These are phyloP conservation scores for Thelonectria rubi DNA, from an alignment of 2,329 filamentous ascomycete species.

Conservation along the genomic window DNA sequence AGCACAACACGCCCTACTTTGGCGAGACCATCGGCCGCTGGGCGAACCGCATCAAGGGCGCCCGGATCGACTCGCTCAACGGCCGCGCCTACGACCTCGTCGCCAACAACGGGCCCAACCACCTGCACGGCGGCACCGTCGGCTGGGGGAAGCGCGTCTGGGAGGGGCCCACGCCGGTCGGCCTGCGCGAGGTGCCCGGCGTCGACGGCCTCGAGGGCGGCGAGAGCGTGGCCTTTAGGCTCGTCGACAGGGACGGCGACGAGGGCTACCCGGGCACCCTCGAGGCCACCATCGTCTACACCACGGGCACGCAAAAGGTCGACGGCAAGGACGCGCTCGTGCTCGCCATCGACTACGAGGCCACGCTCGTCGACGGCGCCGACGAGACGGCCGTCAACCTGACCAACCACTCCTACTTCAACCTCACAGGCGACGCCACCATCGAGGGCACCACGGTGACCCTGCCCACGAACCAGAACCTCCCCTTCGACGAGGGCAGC, in stretches of 20 bases:
- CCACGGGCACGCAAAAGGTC: slow-evolving; percentile 71
- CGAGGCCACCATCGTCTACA: slow-evolving; percentile 80
- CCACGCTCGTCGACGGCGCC: slow-evolving; percentile 77
- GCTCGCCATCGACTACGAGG: slow-evolving; percentile 89
- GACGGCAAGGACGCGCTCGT: slow-evolving; percentile 73
- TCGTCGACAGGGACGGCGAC: slow-evolving; percentile 80
- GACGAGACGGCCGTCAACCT: slow-evolving; percentile 93
- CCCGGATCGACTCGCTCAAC: slow-evolving; percentile 77
- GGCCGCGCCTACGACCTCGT: slow-evolving; percentile 73
- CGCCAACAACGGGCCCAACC: slow-evolving; percentile 81
- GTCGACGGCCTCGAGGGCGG: slow-evolving; percentile 64
- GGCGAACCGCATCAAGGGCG: slow-evolving; percentile 82
- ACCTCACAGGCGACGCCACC: slow-evolving; percentile 63
- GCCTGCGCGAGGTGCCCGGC: slow-evolving; percentile 59
- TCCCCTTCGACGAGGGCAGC: slow-evolving; percentile 75
- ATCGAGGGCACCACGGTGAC: slow-evolving; percentile 72
- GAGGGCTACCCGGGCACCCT: slow-evolving; percentile 91
- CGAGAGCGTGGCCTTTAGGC: slow-evolving; percentile 72
- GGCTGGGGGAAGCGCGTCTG: slow-evolving; percentile 88
- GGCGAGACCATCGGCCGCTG: slow-evolving; percentile 91
- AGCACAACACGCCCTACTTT: slow-evolving; percentile 82
- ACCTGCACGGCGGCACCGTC: slow-evolving; percentile 73
- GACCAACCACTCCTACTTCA: slow-evolving; percentile 93
- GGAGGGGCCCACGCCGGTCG: slow-evolving; percentile 73
- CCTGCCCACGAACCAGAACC: slow-evolving; percentile 70